Evolutionary conservation across 495 filamentous ascomycete genomes (phyloP).

Genomic region (Apodospora peruviana): DNA sequence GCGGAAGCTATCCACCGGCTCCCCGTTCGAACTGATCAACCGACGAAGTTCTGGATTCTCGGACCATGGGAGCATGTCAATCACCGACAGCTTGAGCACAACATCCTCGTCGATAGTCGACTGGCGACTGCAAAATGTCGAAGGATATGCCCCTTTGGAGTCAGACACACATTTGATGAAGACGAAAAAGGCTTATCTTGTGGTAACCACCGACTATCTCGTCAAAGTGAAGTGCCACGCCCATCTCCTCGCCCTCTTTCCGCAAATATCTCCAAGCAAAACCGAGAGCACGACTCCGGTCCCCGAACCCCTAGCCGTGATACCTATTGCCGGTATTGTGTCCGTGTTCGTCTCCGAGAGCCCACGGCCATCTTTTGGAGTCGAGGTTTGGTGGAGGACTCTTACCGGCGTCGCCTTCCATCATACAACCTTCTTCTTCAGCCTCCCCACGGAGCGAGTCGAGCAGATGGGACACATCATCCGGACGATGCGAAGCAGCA

Average conservation of each 20-base stretch:
- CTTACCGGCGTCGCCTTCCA: slow-evolving; percentile 49
- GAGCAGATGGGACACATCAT: slow-evolving; percentile 69
- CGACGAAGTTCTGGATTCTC: slow-evolving; percentile 22
- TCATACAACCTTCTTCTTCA: slow-evolving; percentile 59
- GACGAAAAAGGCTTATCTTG: slow-evolving; percentile 82
- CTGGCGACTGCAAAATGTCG: slow-evolving; percentile 35
- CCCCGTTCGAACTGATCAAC: slow-evolving; percentile 9
- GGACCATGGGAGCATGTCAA: slow-evolving; percentile 17
- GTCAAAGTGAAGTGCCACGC: slow-evolving; percentile 75
- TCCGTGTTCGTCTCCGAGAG: slow-evolving; percentile 77
- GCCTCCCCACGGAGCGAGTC: slow-evolving; percentile 66
- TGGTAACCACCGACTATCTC: slow-evolving; percentile 81
- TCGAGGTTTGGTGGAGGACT: slow-evolving; percentile 76
- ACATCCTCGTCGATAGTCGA: slow-evolving; percentile 17
- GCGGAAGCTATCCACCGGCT: slow-evolving; percentile 14
- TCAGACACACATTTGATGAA: slow-evolving; percentile 74
- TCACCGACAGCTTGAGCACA: slow-evolving; percentile 14
- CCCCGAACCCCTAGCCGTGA: slow-evolving; percentile 29
- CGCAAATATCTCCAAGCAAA: slow-evolving; percentile 18
- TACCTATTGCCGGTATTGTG: slow-evolving; percentile 68
- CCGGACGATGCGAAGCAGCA: slow-evolving; percentile 45
- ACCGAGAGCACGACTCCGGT: slow-evolving; percentile 7
- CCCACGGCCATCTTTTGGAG: slow-evolving; percentile 67
- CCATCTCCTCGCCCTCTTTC: slow-evolving; percentile 44
- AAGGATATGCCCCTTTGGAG: slow-evolving; percentile 67